Evolutionary conservation across 2,329 filamentous ascomycete genomes (phyloP), one percentile per base, ranked within the genome.

Genomic region (Ophiostoma quercus): DNA sequence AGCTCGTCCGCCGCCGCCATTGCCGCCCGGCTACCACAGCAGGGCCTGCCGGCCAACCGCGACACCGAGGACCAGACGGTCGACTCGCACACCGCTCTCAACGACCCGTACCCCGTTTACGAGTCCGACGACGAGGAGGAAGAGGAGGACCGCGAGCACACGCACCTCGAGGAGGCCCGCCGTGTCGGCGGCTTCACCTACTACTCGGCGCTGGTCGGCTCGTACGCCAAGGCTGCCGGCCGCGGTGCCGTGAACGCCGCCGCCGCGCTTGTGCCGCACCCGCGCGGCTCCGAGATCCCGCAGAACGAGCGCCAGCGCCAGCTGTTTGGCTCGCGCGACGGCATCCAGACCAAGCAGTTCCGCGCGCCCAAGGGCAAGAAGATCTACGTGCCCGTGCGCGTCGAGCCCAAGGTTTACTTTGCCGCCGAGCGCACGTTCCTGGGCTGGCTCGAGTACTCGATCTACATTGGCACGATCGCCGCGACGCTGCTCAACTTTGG

Each of bases 351-450:
- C 39, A 86, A 84, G 78, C 84, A 80, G 74, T 87, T 93, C 81
- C 89, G 88, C 77, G 91, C 91, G 9, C 91, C 91, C 14, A 89
- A 87, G 78, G 91, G 91, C 69, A 94, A 94, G 87, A 92, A 92
- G 79, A 98, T 99, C 71, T 94, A 98, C 76, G 95, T 99, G 32
- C 94, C 94, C 16, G 90, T 98, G 69, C 89, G 95, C 67, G 94
- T 99, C 43, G 95, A 99, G 79, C 95, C 95, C 43, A 99, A 99
- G 81, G 95, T 99, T 67, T 97, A 93, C 79, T 97, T 99, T 77
- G 95, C 95, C 29, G 94, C 93, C 0, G 95, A 99, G 80, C 88
- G 95, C 73, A 99, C 95, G 0, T 99, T 97, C 81, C 85, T 99
- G 70, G 92, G 92, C 73, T 99, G 95, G 91, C 90, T 99, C 75